These are phyloP conservation scores for Solanum bulbocastanum DNA, from an alignment of 257 asterid species.

Conservation along the genomic window DNA sequence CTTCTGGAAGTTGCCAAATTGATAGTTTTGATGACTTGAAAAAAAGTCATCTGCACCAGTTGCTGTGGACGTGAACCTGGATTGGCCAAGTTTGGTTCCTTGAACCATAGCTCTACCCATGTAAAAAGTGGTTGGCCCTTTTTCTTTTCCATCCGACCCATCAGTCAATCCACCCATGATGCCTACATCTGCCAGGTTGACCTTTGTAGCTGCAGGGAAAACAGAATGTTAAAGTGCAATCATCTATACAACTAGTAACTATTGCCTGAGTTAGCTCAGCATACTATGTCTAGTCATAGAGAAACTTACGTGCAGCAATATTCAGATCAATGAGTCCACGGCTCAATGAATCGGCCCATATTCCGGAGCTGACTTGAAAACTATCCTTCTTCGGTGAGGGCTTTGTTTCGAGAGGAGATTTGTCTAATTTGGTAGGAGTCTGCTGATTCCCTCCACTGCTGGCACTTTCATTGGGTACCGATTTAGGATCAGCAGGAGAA, in stretches of 20 bases:
- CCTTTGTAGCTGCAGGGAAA: conserved; percentile 59
- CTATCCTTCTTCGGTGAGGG: conserved; percentile 34
- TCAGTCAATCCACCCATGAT: conserved; percentile 55
- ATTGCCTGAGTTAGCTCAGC: background rate
- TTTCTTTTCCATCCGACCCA: conserved; percentile 48
- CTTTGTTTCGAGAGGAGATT: conserved; percentile 5
- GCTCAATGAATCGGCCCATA: conserved; percentile 97
- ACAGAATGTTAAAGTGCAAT: background rate
- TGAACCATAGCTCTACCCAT: conserved; percentile 57
- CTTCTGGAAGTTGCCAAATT: conserved; percentile 61
- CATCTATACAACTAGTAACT: background rate
- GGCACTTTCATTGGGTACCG: conserved; percentile 23
- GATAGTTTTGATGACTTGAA: conserved; percentile 62
- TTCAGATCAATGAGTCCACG: conserved; percentile 88
- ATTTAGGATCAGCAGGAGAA: conserved; percentile 27
- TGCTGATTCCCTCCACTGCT: conserved; percentile 21
- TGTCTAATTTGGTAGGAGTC: conserved; percentile 6
- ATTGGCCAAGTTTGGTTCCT: conserved; percentile 44
- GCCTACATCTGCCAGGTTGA: conserved; percentile 72
- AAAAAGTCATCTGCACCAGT: conserved; percentile 35
- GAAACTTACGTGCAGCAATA: conserved; percentile 79
- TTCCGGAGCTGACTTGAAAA: conserved; percentile 87
- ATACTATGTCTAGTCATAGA: background rate
- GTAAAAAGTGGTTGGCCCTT: conserved; percentile 50
- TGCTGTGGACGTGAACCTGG: conserved; percentile 31